A percentile compares a stretch with the other conserved stretches of the same genome.
Conservation (phyloP, 2,329 filamentous ascomycete genomes). For the Ceratocystis papillata region DNA sequence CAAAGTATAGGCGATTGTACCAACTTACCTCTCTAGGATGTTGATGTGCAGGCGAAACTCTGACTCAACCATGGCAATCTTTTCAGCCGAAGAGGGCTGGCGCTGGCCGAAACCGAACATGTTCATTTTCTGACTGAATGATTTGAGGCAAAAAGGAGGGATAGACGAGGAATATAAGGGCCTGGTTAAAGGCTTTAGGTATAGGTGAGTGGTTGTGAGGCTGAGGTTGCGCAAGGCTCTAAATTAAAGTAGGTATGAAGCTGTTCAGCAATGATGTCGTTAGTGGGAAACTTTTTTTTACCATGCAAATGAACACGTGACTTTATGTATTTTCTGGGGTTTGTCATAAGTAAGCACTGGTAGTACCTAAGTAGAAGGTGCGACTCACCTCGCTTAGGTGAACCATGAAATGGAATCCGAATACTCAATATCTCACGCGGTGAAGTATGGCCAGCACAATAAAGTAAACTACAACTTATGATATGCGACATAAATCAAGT, state of each 20-base stretch:
- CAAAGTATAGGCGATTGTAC: background rate
- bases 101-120: constrained; percentile 47
- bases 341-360: too few species aligned
- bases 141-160: constrained; percentile 6
- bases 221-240: constrained; percentile 17
- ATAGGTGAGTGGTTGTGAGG: constrained; percentile 14
- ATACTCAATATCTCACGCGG: too few species aligned
- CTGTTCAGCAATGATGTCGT: constrained; percentile 22
- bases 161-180: constrained; percentile 22
- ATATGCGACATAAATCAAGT: background rate
- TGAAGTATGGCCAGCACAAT: background rate
- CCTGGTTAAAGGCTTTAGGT: background rate
- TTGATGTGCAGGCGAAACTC: constrained; percentile 97
- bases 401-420: too few species aligned
- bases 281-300: constrained; percentile 23
- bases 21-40: constrained; percentile 84
- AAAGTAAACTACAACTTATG: background rate
- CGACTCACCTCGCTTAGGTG: too few species aligned
- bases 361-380: too few species aligned
- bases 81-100: constrained; percentile 89
- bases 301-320: constrained; percentile 19
- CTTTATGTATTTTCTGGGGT: background rate
- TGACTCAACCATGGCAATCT: constrained; percentile 90
- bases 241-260: constrained; percentile 8
- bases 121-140: constrained; percentile 32